phyloP scores from a whole-genome alignment of 1,139 yeast genomes.

The Protomyces inouyei region DNA sequence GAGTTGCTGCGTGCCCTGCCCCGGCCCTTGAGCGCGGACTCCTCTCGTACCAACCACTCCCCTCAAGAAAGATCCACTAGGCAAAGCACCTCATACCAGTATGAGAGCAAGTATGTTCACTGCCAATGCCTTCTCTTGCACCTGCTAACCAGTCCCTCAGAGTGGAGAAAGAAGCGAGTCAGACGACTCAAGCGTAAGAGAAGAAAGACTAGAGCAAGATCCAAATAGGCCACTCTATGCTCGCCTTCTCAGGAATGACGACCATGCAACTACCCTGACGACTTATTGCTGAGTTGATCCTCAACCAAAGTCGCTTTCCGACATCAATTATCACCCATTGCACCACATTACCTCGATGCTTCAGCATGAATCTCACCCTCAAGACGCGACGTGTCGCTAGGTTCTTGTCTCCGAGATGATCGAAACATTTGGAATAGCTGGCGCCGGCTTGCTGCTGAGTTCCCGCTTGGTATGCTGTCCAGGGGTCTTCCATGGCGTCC shows the following conservation, averaged over 20 bases:
- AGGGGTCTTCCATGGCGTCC: not conserved
- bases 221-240: conserved; percentile 17
- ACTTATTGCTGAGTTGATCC: not conserved
- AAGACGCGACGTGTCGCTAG: not conserved
- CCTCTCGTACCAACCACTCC: not conserved
- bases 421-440: not conserved
- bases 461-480: not conserved
- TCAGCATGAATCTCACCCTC: not conserved
- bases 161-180: conserved; percentile 29
- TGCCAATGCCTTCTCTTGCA: not conserved
- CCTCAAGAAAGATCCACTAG: not conserved
- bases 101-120: not conserved
- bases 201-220: conserved; percentile 28
- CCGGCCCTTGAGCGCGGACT: not conserved
- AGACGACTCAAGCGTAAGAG: conserved; percentile 28
- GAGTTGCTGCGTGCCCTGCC: not conserved
- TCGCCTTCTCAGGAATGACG: not conserved
- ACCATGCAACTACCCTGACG: not conserved
- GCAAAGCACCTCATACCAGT: not conserved
- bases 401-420: not conserved
- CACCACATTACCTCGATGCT: not conserved
- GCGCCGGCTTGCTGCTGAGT: not conserved
- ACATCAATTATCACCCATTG: not conserved
- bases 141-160: not conserved
- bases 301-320: not conserved